Conservation (phyloP, 2,329 filamentous ascomycete species). For the Sporothrix mexicana region DNA sequence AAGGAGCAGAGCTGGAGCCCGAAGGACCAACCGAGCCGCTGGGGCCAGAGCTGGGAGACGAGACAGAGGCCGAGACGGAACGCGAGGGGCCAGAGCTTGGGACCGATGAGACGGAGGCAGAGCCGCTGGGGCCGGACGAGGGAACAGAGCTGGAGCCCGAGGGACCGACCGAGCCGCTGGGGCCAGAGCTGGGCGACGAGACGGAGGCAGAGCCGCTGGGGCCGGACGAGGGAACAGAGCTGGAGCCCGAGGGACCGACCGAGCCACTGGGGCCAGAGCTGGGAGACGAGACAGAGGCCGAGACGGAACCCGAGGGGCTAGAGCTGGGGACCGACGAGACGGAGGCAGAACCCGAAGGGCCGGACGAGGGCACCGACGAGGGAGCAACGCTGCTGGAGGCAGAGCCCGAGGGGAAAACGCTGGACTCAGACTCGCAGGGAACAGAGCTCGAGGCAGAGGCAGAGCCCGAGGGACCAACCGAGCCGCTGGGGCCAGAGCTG, state of each 20-base stretch:
- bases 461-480: not conserved
- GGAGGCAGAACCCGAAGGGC: constrained; percentile 30
- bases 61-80: constrained; percentile 9
- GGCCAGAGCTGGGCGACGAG: not conserved
- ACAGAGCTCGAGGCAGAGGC: not conserved
- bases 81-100: not conserved
- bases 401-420: no score
- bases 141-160: not conserved
- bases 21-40: not conserved
- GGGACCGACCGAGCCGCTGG: not conserved
- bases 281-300: constrained; percentile 18
- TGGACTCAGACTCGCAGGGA: no score
- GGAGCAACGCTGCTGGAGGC: not conserved
- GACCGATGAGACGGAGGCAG: not conserved
- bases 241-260: not conserved
- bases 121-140: not conserved
- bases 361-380: not conserved
- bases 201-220: not conserved
- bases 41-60: not conserved
- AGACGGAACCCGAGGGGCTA: constrained; percentile 20
- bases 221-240: not conserved
- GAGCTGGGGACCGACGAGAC: constrained; percentile 32
- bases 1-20: not conserved
- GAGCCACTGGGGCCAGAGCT: constrained; percentile 34
- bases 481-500: constrained; percentile 18